Conservation (phyloP, 768 basidiomycete species). For the Mrakia gelida region DNA sequence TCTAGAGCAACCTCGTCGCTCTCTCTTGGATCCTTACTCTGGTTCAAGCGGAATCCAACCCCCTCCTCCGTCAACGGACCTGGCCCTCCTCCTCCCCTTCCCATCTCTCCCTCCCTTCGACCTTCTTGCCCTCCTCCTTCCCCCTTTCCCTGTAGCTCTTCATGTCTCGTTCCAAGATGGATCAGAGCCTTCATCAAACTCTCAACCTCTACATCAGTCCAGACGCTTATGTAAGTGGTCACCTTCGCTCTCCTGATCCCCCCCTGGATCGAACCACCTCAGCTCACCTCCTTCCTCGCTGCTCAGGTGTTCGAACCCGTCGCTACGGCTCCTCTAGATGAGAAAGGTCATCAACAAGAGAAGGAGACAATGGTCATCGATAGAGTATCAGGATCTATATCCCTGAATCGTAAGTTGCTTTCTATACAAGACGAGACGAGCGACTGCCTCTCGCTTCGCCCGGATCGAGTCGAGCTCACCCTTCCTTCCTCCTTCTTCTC, state of each 20-base stretch:
- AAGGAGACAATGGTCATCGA: slow-evolving; percentile 46
- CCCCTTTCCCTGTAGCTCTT: background rate
- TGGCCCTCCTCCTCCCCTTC: background rate
- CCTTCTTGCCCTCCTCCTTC: too few species aligned
- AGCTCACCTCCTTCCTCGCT: slow-evolving; percentile 35
- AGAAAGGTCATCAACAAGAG: background rate
- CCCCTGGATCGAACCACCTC: slow-evolving; percentile 35
- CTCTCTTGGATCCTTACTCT: too few species aligned
- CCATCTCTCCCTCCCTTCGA: background rate
- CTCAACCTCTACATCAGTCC: slow-evolving; percentile 44
- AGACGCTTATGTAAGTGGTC: slow-evolving; percentile 35
- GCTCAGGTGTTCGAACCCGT: slow-evolving; percentile 40
- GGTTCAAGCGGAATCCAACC: too few species aligned
- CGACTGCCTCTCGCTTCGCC: background rate
- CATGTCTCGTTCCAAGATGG: background rate
- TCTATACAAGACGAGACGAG: background rate
- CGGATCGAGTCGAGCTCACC: background rate
- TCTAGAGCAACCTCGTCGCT: too few species aligned
- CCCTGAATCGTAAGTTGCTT: slow-evolving; percentile 45
- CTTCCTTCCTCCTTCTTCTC: background rate
- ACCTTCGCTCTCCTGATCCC: background rate
- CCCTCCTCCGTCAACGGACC: too few species aligned
- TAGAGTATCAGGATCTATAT: slow-evolving; percentile 44
- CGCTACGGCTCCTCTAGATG: slow-evolving; percentile 39
- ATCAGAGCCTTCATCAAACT: slow-evolving; percentile 39